Conservation (phyloP, 495 filamentous ascomycete species). For the Pseudoneurospora amorphoporcata region DNA sequence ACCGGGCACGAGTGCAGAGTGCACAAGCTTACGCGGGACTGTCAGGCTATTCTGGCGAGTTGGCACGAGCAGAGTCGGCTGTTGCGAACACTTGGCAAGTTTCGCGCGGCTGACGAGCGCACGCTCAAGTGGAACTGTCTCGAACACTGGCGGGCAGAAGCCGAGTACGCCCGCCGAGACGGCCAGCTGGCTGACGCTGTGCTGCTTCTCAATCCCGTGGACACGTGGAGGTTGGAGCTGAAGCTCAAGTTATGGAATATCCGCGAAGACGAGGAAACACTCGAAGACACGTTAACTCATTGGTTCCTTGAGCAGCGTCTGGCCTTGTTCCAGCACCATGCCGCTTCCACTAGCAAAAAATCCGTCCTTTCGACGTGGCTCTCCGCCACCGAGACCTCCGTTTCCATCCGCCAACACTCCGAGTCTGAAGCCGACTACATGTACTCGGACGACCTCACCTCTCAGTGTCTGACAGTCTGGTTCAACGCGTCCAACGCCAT, state of each 20-base stretch:
- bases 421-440: slow-evolving; percentile 11
- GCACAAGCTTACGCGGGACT: slow-evolving; percentile 6
- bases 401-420: neutral
- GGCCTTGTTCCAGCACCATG: slow-evolving; percentile 12
- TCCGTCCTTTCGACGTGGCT: slow-evolving; percentile 4
- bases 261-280: slow-evolving; percentile 7
- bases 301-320: slow-evolving; percentile 18
- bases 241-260: slow-evolving; percentile 13
- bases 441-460: slow-evolving; percentile 12
- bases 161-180: neutral
- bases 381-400: neutral
- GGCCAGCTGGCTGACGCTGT: slow-evolving; percentile 9
- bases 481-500: slow-evolving; percentile 18
- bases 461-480: slow-evolving; percentile 6
- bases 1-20: slow-evolving; percentile 8
- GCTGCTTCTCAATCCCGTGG: slow-evolving; percentile 8
- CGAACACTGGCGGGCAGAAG: slow-evolving; percentile 6
- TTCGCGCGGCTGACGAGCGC: slow-evolving; percentile 2
- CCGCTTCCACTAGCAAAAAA: slow-evolving; percentile 5
- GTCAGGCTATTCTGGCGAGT: slow-evolving; percentile 3
- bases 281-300: slow-evolving; percentile 7
- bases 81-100: slow-evolving; percentile 8
- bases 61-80: slow-evolving; percentile 22
- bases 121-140: slow-evolving; percentile 4
- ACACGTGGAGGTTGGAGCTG: slow-evolving; percentile 15